phyloP scores from a whole-genome alignment of 2,329 filamentous ascomycete genomes.

The Ophiostoma pallidulum region DNA sequence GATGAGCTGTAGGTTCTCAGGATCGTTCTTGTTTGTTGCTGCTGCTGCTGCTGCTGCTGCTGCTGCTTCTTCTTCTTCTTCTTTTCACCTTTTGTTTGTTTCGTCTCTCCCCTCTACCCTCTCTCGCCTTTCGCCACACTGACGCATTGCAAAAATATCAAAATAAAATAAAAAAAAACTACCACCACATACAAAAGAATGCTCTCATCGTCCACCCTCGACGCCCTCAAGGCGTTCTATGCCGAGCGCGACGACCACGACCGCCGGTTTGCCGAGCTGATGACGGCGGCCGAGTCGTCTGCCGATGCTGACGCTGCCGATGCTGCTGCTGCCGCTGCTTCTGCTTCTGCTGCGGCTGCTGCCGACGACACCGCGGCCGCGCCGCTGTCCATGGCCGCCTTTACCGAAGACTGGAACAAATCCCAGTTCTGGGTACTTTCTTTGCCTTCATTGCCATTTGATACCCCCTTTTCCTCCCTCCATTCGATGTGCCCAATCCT shows the following conservation, averaged over 20 bases:
- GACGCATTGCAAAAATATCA: too few relatives aligned
- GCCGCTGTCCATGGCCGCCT: constrained; percentile 54
- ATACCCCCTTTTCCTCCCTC: not conserved
- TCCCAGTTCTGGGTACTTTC: constrained; percentile 68
- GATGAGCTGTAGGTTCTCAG: constrained; percentile 40
- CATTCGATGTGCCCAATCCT: not conserved
- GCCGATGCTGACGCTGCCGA: too few relatives aligned
- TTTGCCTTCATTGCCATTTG: not conserved
- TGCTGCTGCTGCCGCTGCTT: constrained; percentile 35
- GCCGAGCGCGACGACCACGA: constrained; percentile 58
- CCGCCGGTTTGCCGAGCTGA: constrained; percentile 59
- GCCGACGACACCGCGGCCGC: constrained; percentile 1
- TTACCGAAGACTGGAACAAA: constrained; percentile 74
- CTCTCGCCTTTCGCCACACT: too few relatives aligned
- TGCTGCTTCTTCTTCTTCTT: too few relatives aligned
- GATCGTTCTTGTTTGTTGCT: too few relatives aligned
- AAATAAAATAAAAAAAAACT: too few relatives aligned
- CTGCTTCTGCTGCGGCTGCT: constrained; percentile 32
- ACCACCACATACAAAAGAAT: too few relatives aligned
- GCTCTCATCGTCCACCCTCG: constrained; percentile 57
- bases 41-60: too few relatives aligned
- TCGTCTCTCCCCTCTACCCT: too few relatives aligned
- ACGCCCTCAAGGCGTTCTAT: constrained; percentile 65
- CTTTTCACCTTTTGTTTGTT: too few relatives aligned
- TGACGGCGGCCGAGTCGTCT: constrained; percentile 49